Percentiles rank a stretch among this genome's conserved stretches.
phyloP scores from a whole-genome alignment of 805 yeast species.

The Metschnikowia lachancei region DNA sequence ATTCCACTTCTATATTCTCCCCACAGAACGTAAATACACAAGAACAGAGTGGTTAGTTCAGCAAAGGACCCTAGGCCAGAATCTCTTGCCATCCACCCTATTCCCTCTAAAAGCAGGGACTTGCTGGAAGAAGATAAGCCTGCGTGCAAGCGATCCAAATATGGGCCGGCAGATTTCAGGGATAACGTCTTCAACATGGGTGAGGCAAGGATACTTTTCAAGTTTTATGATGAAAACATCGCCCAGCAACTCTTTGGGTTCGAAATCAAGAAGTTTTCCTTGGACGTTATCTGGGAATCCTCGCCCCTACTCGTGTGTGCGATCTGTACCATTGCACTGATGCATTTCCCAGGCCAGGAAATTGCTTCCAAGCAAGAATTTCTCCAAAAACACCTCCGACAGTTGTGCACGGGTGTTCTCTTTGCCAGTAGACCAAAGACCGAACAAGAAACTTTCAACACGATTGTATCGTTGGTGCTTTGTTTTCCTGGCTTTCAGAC shows the following conservation, averaged over 20 bases:
- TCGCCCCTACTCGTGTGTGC: constrained; percentile 61
- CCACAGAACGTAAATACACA: background rate
- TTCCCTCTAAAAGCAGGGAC: background rate
- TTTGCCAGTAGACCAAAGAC: constrained; percentile 38
- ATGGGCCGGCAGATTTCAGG: constrained; percentile 27
- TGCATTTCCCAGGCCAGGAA: constrained; percentile 48
- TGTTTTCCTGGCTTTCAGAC: constrained; percentile 67
- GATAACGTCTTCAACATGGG: constrained; percentile 33
- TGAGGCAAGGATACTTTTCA: constrained; percentile 49
- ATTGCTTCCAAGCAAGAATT: constrained; percentile 29
- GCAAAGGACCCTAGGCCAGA: background rate
- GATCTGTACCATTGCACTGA: constrained; percentile 59
- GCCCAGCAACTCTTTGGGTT: constrained; percentile 68
- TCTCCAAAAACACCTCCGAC: constrained; percentile 32
- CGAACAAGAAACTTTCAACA: constrained; percentile 53
- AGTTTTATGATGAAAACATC: constrained; percentile 52
- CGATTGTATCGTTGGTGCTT: constrained; percentile 59
- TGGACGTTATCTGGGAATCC: constrained; percentile 49
- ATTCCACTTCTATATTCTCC: background rate
- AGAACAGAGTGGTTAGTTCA: background rate
- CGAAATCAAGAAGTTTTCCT: constrained; percentile 48
- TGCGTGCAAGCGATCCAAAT: constrained; percentile 1
- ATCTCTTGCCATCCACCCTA: background rate
- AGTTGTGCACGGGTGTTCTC: constrained; percentile 34
- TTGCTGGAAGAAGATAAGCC: background rate